Evolutionary conservation across 1,284 basidiomycete genomes (phyloP).

Genomic region (Sporisorium exsertum): DNA sequence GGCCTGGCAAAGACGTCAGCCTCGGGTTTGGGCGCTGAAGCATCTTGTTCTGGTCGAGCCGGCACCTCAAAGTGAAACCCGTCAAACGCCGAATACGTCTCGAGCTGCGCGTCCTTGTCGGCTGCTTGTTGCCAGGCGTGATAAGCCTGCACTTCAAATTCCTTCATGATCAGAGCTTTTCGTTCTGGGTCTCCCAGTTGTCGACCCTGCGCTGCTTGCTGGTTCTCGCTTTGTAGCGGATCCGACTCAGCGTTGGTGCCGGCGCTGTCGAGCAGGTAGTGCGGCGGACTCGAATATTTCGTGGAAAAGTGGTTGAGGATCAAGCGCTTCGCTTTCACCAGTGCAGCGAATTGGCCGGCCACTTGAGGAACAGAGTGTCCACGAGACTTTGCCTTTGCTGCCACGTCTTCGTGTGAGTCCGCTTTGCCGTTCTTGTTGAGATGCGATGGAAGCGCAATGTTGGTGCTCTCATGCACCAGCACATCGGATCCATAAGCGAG

Average conservation of each 20-base stretch:
- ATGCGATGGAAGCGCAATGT: slow-evolving; percentile 56
- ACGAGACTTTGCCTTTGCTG: slow-evolving; percentile 44
- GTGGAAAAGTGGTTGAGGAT: slow-evolving; percentile 67
- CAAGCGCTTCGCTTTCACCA: slow-evolving; percentile 51
- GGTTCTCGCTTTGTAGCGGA: neutral
- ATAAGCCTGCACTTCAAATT: slow-evolving; percentile 58
- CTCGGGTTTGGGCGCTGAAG: neutral
- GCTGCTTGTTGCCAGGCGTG: slow-evolving; percentile 45
- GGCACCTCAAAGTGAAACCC: slow-evolving; percentile 46
- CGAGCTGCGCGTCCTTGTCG: slow-evolving; percentile 8
- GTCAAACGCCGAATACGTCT: slow-evolving; percentile 40
- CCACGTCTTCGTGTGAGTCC: slow-evolving; percentile 42
- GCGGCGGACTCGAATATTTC: slow-evolving; percentile 51
- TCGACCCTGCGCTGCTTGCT: slow-evolving; percentile 9
- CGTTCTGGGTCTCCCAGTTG: slow-evolving; percentile 45
- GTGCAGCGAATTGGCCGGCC: slow-evolving; percentile 61
- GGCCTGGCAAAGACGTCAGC: slow-evolving; percentile 19
- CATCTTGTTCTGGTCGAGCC: slow-evolving; percentile 8
- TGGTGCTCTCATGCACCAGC: slow-evolving; percentile 67
- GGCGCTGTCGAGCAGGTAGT: slow-evolving; percentile 34
- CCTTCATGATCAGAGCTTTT: slow-evolving; percentile 47
- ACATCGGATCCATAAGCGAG: slow-evolving; percentile 55
- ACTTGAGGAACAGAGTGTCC: slow-evolving; percentile 66
- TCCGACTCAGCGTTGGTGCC: slow-evolving; percentile 17
- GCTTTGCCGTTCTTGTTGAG: slow-evolving; percentile 46